Conservation (phyloP, 2,329 filamentous ascomycete genomes). For the Curvularia sp. region DNA sequence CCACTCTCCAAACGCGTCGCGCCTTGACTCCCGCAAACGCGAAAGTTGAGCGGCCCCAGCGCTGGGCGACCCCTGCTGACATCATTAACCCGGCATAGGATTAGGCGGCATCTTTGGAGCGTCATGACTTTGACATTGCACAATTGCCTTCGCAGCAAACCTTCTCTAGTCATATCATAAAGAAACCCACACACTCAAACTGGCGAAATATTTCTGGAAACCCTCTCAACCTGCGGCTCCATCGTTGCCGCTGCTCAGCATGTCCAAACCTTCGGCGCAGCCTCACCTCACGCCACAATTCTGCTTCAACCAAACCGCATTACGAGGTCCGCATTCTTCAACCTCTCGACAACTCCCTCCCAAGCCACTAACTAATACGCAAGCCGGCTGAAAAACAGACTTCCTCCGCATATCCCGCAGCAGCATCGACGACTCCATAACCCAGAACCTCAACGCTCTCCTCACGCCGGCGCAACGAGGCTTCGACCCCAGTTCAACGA, state of each 20-base stretch:
- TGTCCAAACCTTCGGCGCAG: slow-evolving; percentile 52
- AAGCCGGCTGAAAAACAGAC: slow-evolving; percentile 61
- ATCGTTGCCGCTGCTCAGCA: slow-evolving; percentile 26
- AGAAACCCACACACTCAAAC: slow-evolving; percentile 14
- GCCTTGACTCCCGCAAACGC: slow-evolving; percentile 34
- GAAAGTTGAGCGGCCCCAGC: slow-evolving; percentile 20
- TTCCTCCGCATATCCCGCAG: slow-evolving; percentile 87
- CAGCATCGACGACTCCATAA: slow-evolving; percentile 90
- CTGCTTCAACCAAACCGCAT: slow-evolving; percentile 60
- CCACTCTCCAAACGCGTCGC: slow-evolving; percentile 33
- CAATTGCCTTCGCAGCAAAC: not conserved
- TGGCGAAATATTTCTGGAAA: slow-evolving; percentile 46
- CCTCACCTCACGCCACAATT: slow-evolving; percentile 57
- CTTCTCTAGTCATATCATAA: not conserved
- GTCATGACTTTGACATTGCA: slow-evolving; percentile 21
- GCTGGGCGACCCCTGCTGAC: slow-evolving; percentile 36
- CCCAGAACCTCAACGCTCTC: slow-evolving; percentile 89
- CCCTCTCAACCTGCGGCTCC: not conserved
- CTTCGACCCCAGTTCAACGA: slow-evolving; percentile 83
- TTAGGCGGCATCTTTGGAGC: slow-evolving; percentile 16
- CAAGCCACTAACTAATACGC: slow-evolving; percentile 46
- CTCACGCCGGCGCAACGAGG: slow-evolving; percentile 73
- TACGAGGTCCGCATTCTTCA: slow-evolving; percentile 51
- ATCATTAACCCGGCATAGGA: slow-evolving; percentile 36
- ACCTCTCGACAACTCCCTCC: slow-evolving; percentile 4